Base-by-base conservation (phyloP, 1,139 yeast genomes). In the Diutina rugosa region DNA sequence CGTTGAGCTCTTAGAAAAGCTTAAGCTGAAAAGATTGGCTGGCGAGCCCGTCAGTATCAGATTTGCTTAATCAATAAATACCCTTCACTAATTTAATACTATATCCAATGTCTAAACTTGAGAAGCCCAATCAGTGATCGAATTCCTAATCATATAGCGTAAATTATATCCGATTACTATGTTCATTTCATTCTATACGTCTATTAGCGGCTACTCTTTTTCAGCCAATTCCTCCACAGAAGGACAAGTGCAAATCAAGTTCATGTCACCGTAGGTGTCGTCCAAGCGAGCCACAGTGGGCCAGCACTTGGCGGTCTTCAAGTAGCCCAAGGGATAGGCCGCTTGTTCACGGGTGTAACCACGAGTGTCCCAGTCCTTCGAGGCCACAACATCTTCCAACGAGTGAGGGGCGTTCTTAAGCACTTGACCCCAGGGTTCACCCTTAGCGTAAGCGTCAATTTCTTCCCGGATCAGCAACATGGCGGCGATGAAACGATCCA, bases 361-460 rank as follows among this genome's bases (percentile, higher is more conserved):
- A 68, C 98, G 82, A 32, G 81, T 71, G 16, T 69, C 71, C 85
- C 96, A 90, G 69, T 90, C 93, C 57, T 74, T 79, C 4, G 81
- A 73, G 35, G 74, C 71, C 30, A 91, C 73, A 51, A 93, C 72
- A 67, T 93, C 99, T 60, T 82, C 81, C 62, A 90, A 79, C 6
- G 96, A 83, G 67, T 93, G 99, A 49, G 99, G 99, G 8, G 99
- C 87, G 68, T 90, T 89, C 71, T 88, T 89, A 67, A 93, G 79
- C 3, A 87, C 85, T 55, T 78, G 74, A 57, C 95, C 95, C 59
- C 79, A 76, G 46, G 83, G 76, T 56, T 81, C 82, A 45, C 90
- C 90, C 4, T 75, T 75, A 61, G 86, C 83, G 58, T 84, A 81
- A n/a, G 84, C 88, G 56, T 80, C 84, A 63, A 93, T 91, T 72